phyloP scores from a whole-genome alignment of 176 grass and related monocot species.

The Themeda triandra region DNA sequence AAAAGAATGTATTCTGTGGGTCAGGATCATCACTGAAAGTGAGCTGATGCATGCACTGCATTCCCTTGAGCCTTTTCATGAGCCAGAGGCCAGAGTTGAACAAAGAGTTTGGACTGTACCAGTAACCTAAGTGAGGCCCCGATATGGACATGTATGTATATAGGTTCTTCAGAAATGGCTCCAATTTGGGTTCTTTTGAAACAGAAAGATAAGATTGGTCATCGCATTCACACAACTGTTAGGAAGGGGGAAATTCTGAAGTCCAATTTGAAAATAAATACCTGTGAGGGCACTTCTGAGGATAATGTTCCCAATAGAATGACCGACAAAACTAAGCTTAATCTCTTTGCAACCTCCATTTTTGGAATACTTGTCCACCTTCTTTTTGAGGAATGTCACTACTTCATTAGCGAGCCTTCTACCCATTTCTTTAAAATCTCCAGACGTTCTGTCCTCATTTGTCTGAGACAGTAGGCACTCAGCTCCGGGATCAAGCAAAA shows the following conservation, averaged over 20 bases:
- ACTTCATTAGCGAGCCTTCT: constrained; percentile 70
- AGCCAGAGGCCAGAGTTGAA: constrained; percentile 96
- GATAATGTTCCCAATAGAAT: constrained; percentile 95
- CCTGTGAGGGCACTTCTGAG: constrained; percentile 82
- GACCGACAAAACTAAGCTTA: constrained; percentile 86
- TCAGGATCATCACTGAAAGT: constrained; percentile 80
- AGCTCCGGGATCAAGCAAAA: constrained; percentile 80
- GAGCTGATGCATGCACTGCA: constrained; percentile 91
- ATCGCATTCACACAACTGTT: neutral
- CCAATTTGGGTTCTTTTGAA: constrained; percentile 59
- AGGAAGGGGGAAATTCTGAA: neutral
- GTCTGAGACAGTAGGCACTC: constrained; percentile 81
- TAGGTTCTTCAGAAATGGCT: constrained; percentile 73
- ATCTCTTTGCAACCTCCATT: constrained; percentile 72
- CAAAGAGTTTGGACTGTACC: constrained; percentile 87
- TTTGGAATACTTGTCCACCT: constrained; percentile 61
- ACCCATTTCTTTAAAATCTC: constrained; percentile 96
- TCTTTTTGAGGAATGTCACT: constrained; percentile 57
- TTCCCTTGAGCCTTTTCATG: constrained; percentile 78
- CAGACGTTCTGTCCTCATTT: constrained; percentile 88
- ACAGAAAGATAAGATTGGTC: constrained; percentile 9
- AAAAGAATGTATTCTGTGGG: constrained; percentile 79
- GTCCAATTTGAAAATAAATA: constrained; percentile 34
- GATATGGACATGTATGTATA: constrained; percentile 91
- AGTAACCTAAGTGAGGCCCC: constrained; percentile 86